Base-by-base conservation (phyloP, 495 filamentous ascomycete genomes). In the Filosporella fistucella region DNA sequence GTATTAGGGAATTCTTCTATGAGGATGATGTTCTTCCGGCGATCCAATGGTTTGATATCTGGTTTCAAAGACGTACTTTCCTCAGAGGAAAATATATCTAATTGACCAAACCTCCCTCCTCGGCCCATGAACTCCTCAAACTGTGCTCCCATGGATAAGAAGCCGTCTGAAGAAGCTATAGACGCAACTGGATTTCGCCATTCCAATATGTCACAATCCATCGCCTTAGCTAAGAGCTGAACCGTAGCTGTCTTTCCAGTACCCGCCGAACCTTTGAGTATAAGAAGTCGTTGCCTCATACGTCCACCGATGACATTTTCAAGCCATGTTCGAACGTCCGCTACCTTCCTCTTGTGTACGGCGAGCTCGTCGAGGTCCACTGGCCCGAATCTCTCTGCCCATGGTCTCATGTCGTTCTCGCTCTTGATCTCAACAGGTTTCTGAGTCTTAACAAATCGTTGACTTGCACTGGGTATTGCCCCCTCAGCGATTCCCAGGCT, bases 1-100 rank as follows among this genome's bases (percentile, higher is more conserved):
- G 86, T 84, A 54, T 86, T 89, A 1, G 94, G 94, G 61, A 96
- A 96, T 60, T 99, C 94, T 70, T 99, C 94, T 40, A 99, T 74
- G 8, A 97, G 64, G 34, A 96, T 85, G 25, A 96, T 61, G 42
- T 78, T 78, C 52, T 61, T 69, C 45, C 49, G 63, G 21, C 38
- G 48, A 37, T 58, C 54, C 11, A 54, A 34, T 41, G 51, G 55
- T 21, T 58, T 56, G 45, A 16, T 46, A 12, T 55, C 46, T 35
- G 49, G 46, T 54, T 68, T 69, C 51, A 58, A 65, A 13, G 42
- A 38, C n/a, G 33, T 16, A 13, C 20, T 9, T 13, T 42, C 51
- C 10, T 53, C 25, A 10, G 72, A 68, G 25, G 65, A 61, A 39
- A 71, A 69, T 37, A 89, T 60, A 45, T 89, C 78, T 36, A 98